Evolutionary conservation across 176 grass and related monocot genomes (phyloP).

Genomic region (Puya raimondii): DNA sequence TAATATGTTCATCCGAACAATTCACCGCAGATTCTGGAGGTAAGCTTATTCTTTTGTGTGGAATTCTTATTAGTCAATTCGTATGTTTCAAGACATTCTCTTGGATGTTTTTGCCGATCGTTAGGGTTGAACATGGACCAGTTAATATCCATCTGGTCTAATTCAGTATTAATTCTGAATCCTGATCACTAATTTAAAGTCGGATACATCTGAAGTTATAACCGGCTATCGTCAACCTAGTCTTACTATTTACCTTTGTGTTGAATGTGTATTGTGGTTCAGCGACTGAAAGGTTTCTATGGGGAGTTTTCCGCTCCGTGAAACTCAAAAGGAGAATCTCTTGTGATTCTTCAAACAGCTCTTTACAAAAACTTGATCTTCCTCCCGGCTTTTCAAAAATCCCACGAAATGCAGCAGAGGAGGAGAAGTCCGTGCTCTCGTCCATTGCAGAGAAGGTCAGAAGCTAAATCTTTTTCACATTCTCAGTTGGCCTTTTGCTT

Average conservation of each 20-base stretch:
- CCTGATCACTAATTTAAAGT: too few relatives aligned
- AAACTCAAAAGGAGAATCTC: background rate
- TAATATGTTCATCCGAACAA: slow-evolving; percentile 1
- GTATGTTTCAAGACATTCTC: background rate
- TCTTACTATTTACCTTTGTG: background rate
- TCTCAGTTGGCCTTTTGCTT: background rate
- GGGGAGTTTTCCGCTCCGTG: background rate
- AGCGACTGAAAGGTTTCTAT: background rate
- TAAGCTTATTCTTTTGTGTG: background rate
- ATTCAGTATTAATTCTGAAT: too few relatives aligned
- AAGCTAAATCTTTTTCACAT: background rate
- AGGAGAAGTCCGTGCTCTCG: background rate
- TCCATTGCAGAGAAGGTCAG: background rate
- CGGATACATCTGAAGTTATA: too few relatives aligned
- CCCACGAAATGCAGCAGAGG: background rate
- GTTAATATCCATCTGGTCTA: too few relatives aligned
- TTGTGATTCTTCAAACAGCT: background rate
- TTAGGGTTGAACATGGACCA: too few relatives aligned
- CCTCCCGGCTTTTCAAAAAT: background rate
- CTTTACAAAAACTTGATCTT: background rate
- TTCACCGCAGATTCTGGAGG: background rate
- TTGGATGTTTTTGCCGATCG: background rate
- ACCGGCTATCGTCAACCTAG: background rate
- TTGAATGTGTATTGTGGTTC: background rate
- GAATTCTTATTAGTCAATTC: background rate